Percentiles rank a stretch among this genome's conserved stretches.
These are phyloP conservation scores for Peniophora sp. DNA, from an alignment of 1,284 basidiomycete species.

Conservation along the genomic window DNA sequence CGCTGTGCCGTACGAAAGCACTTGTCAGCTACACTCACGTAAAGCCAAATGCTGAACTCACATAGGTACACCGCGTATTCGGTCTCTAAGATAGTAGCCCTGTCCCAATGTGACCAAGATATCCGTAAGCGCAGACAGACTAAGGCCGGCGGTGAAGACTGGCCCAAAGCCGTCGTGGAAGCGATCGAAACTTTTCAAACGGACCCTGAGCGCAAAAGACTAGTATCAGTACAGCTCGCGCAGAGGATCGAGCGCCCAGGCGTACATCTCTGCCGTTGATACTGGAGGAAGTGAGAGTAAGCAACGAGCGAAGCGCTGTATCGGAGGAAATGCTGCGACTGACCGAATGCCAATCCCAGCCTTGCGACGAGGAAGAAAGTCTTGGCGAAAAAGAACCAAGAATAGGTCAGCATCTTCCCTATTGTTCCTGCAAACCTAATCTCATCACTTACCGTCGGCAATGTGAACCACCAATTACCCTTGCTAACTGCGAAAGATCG, in stretches of 20 bases:
- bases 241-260: background rate
- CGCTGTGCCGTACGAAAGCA: background rate
- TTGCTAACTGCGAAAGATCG: background rate
- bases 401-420: background rate
- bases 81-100: background rate
- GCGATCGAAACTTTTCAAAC: background rate
- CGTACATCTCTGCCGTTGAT: background rate
- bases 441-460: background rate
- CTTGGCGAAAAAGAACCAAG: background rate
- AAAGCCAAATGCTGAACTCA: background rate
- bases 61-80: background rate
- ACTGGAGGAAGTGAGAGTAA: background rate
- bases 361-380: background rate
- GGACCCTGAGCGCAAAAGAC: background rate
- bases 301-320: background rate
- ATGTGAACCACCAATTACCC: background rate
- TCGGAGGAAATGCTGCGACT: background rate
- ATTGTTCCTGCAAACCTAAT: background rate
- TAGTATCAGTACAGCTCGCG: background rate
- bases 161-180: background rate
- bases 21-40: background rate
- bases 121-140: background rate
- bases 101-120: background rate
- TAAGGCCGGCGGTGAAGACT: background rate
- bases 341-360: background rate